Conservation (phyloP, 139 green algal genomes). For the Spirogloea muscicola region DNA sequence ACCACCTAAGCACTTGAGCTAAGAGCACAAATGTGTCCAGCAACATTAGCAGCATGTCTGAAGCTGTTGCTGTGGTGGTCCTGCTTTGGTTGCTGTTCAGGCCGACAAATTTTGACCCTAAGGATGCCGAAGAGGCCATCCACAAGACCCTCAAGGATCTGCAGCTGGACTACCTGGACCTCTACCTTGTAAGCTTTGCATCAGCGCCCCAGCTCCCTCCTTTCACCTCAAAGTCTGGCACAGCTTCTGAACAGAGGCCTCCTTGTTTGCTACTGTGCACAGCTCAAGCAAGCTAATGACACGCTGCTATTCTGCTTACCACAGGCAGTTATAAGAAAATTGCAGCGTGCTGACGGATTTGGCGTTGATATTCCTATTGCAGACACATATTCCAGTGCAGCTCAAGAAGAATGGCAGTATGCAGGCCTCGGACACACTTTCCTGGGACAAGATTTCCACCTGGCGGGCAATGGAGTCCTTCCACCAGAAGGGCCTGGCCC, state of each 20-base stretch:
- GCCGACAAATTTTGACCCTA: neutral
- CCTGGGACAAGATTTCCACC: no score
- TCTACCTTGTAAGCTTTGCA: conserved; percentile 51
- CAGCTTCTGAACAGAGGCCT: no score
- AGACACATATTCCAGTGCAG: no score
- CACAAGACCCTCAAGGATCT: conserved; percentile 16
- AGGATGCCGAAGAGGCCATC: conserved; percentile 1
- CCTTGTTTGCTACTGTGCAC: no score
- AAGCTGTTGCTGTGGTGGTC: neutral
- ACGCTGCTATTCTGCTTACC: neutral
- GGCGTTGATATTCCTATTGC: no score
- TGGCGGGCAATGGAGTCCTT: conserved; percentile 52
- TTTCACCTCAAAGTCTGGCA: no score
- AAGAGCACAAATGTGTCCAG: no score
- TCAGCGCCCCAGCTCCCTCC: neutral
- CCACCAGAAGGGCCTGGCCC: conserved; percentile 36
- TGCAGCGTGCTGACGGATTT: no score
- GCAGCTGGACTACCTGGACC: conserved; percentile 46
- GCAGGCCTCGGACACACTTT: no score
- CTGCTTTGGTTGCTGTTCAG: neutral
- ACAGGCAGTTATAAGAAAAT: neutral
- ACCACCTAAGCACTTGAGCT: neutral
- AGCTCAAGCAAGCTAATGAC: conserved; percentile 30
- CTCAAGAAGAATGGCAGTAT: no score
- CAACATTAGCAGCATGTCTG: neutral